Evolutionary conservation across 202 grass and related monocot species (phyloP).

Genomic region (Tripidium arundinaceum): DNA sequence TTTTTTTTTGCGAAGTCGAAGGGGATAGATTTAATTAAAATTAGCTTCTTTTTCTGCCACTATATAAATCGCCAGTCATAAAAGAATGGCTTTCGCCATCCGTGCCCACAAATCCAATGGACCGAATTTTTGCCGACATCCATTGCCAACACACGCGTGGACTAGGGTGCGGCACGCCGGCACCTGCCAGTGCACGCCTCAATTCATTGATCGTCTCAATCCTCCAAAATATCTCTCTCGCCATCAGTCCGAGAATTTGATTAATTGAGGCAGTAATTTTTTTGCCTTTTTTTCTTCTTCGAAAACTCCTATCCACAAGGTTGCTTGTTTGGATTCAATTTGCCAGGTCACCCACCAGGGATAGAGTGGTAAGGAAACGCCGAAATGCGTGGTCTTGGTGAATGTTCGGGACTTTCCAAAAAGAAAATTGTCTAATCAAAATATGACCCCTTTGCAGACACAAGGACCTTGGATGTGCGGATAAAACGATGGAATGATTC

Average conservation of each 20-base stretch:
- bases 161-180: neutral
- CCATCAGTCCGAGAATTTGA: neutral
- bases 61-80: neutral
- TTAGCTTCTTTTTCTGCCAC: neutral
- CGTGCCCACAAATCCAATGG: neutral
- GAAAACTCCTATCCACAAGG: too few species aligned
- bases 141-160: neutral
- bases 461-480: too few species aligned
- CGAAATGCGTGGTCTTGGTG: neutral
- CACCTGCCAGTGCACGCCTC: neutral
- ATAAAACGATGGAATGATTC: too few species aligned
- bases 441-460: too few species aligned
- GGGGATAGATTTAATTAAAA: neutral
- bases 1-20: too few species aligned
- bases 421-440: too few species aligned
- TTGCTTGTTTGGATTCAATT: too few species aligned
- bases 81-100: too few species aligned
- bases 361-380: neutral
- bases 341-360: too few species aligned
- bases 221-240: conserved; percentile 21
- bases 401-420: neutral
- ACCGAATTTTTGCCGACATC: neutral
- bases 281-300: neutral
- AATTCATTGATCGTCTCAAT: neutral
- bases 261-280: neutral